phyloP scores from a whole-genome alignment of 306 rosid species.

The Spatholobus suberectus region DNA sequence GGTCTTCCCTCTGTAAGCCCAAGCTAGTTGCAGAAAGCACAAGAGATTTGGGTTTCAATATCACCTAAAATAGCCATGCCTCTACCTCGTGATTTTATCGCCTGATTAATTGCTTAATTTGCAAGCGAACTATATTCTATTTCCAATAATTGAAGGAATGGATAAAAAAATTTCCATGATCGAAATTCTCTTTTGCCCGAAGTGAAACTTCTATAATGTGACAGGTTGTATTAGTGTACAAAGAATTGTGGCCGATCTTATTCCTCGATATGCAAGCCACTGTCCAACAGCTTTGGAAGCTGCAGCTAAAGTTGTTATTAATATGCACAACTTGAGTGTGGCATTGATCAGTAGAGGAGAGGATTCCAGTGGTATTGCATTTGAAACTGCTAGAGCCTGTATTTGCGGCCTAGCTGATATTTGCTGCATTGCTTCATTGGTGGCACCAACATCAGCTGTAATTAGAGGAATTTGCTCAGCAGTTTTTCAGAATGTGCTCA shows the following conservation, averaged over 20 bases:
- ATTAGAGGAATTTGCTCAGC: conserved; percentile 75
- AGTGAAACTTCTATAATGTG: conserved; percentile 32
- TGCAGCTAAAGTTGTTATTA: conserved; percentile 76
- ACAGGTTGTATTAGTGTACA: conserved; percentile 86
- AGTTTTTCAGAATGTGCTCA: conserved; percentile 79
- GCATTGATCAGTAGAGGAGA: conserved; percentile 67
- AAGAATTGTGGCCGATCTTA: conserved; percentile 84
- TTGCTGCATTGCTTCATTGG: conserved; percentile 71
- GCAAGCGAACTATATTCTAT: conserved; percentile 3
- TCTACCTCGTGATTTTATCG: conserved; percentile 18
- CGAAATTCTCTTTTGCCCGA: conserved; percentile 42
- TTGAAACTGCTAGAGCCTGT: conserved; percentile 80
- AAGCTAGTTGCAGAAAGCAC: conserved; percentile 13
- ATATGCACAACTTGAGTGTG: conserved; percentile 78
- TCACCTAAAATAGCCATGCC: not conserved
- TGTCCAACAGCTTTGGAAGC: conserved; percentile 93
- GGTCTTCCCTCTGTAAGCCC: conserved; percentile 10
- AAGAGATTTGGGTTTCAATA: conserved; percentile 30
- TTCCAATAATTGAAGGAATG: conserved; percentile 28
- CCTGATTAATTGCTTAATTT: not conserved
- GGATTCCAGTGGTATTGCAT: conserved; percentile 71
- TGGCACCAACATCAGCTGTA: conserved; percentile 74
- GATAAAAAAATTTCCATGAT: conserved; percentile 13
- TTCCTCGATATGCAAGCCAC: conserved; percentile 86
- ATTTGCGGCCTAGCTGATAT: conserved; percentile 74